These are phyloP conservation scores for Alloteropsis angusta DNA, from an alignment of 202 grass and related monocot species.

Conservation along the genomic window DNA sequence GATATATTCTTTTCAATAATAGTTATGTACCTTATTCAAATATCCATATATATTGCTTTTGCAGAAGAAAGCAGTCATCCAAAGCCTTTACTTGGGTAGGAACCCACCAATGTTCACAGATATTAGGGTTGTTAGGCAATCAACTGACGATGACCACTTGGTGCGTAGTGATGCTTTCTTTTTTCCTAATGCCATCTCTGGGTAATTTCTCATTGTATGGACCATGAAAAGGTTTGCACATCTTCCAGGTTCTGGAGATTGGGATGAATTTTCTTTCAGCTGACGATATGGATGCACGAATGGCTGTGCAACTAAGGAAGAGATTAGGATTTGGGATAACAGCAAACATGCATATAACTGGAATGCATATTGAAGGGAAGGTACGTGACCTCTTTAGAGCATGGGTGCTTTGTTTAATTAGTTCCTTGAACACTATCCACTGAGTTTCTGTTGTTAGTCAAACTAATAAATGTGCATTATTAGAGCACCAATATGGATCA, in stretches of 20 bases:
- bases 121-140: conserved; percentile 69
- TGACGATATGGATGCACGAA: conserved; percentile 84
- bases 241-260: conserved; percentile 74
- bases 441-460: not conserved
- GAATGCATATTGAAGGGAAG: conserved; percentile 96
- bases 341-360: conserved; percentile 88
- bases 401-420: not conserved
- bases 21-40: not conserved
- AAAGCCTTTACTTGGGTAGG: conserved; percentile 87
- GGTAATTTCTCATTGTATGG: not conserved
- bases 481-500: not conserved
- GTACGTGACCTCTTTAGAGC: conserved; percentile 6
- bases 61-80: conserved; percentile 82
- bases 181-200: not conserved
- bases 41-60: conserved; percentile 2
- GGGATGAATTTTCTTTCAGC: conserved; percentile 94
- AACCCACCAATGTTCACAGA: conserved; percentile 89
- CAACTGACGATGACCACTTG: conserved; percentile 86
- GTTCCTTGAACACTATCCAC: not conserved
- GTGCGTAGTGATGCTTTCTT: conserved; percentile 32
- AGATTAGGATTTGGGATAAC: conserved; percentile 95
- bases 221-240: not conserved
- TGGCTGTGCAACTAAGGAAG: conserved; percentile 82
- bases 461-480: not conserved
- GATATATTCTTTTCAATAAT: not conserved